These are phyloP conservation scores for Antonospora locustae DNA, from an alignment of 371 early-diverging fungal genomes.

Conservation along the genomic window DNA sequence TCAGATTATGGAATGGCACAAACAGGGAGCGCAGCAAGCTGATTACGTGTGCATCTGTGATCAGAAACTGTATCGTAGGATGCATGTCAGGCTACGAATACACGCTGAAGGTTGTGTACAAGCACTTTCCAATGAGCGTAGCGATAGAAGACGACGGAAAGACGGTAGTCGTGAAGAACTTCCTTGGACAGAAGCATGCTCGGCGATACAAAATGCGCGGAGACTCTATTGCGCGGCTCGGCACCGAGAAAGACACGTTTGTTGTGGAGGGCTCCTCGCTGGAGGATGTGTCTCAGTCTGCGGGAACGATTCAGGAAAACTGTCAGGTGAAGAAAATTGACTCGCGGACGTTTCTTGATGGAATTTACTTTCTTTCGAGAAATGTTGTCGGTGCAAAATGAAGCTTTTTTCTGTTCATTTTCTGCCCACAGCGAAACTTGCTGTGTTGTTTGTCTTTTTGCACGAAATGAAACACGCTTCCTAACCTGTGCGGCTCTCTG, in stretches of 20 bases:
- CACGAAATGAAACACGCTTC: too few relatives aligned
- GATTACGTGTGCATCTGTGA: constrained; percentile 83
- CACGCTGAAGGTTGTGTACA: constrained; percentile 95
- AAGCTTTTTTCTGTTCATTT: too few relatives aligned
- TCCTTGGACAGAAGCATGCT: constrained; percentile 87
- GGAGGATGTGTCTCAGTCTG: constrained; percentile 84
- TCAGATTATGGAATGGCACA: constrained; percentile 83
- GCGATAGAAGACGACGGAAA: constrained; percentile 68
- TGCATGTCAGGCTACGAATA: constrained; percentile 96
- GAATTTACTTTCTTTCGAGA: constrained; percentile 59
- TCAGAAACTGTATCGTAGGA: constrained; percentile 90
- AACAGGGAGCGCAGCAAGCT: constrained; percentile 92
- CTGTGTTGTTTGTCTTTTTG: too few relatives aligned
- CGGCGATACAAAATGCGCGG: constrained; percentile 75
- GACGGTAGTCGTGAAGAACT: constrained; percentile 79
- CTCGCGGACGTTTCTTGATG: constrained; percentile 98
- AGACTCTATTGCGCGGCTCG: constrained; percentile 67
- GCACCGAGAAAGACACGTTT: constrained; percentile 82
- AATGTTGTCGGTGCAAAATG: too few relatives aligned
- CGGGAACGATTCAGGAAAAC: constrained; percentile 72
- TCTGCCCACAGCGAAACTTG: too few relatives aligned
- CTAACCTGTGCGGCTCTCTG: too few relatives aligned
- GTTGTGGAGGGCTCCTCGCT: constrained; percentile 81
- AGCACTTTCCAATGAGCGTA: constrained; percentile 98
- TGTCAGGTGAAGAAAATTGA: constrained; percentile 75